A percentile compares a stretch with the other conserved stretches of the same genome.
These are phyloP conservation scores for Pestalotiopsis sp. DNA, from an alignment of 2,329 filamentous ascomycete species.

Conservation along the genomic window DNA sequence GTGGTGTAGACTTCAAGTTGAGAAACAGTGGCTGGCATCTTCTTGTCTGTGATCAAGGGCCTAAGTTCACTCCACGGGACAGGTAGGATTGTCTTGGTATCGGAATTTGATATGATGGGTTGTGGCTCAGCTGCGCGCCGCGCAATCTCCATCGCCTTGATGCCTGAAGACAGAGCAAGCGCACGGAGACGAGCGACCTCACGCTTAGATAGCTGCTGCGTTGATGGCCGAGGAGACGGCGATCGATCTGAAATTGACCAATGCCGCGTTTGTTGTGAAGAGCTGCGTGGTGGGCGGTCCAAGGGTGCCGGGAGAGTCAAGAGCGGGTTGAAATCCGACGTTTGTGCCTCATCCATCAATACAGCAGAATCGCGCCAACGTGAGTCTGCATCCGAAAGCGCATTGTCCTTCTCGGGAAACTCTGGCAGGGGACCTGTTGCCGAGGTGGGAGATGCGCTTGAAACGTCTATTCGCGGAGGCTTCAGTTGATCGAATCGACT, in stretches of 20 bases:
- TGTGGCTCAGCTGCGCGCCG: conserved; percentile 60
- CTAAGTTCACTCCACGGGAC: conserved; percentile 47
- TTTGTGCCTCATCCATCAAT: conserved; percentile 30
- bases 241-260: conserved; percentile 55
- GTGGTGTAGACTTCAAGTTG: conserved; percentile 51
- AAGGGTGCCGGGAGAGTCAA: conserved; percentile 27
- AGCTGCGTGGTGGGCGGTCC: conserved; percentile 13
- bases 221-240: conserved; percentile 34
- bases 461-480: conserved; percentile 51
- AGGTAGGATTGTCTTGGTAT: conserved; percentile 23
- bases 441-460: conserved; percentile 41
- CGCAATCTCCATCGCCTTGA: conserved; percentile 83
- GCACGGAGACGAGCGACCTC: conserved; percentile 81
- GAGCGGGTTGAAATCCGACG: conserved; percentile 36
- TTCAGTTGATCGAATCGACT: conserved; percentile 51
- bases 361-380: conserved; percentile 26
- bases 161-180: conserved; percentile 79
- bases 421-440: conserved; percentile 30
- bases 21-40: conserved; percentile 36
- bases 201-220: conserved; percentile 57
- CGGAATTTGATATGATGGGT: conserved; percentile 35
- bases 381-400: conserved; percentile 43
- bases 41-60: conserved; percentile 31
- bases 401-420: conserved; percentile 31
- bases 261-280: conserved; percentile 34